These are phyloP conservation scores for Patellifolia procumbens DNA, from an alignment of 179 eudicot genomes.

Conservation along the genomic window DNA sequence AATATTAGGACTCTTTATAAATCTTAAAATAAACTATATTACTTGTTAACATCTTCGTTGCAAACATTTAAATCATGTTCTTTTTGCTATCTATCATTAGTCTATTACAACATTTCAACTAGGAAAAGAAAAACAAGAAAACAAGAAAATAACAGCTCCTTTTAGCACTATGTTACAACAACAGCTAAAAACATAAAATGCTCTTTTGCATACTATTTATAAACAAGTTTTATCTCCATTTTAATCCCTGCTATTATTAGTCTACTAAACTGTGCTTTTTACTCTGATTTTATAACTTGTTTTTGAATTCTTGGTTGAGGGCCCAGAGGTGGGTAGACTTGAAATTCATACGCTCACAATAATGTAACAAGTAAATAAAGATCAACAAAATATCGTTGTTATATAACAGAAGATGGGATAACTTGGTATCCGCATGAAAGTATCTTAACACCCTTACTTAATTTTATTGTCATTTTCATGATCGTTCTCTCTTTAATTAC, in stretches of 20 bases:
- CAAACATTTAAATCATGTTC: slow-evolving; percentile 11
- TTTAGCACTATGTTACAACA: not conserved
- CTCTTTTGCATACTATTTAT: not conserved
- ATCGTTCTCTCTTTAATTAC: too few relatives aligned
- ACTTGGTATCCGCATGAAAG: too few relatives aligned
- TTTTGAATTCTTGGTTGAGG: not conserved
- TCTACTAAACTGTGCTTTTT: not conserved
- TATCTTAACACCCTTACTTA: too few relatives aligned
- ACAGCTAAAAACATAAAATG: not conserved
- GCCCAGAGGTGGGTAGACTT: not conserved
- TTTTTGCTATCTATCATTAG: slow-evolving; percentile 10
- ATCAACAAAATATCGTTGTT: too few relatives aligned
- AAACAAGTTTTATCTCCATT: not conserved
- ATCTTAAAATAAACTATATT: not conserved
- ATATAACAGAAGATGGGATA: too few relatives aligned
- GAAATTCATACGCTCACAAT: too few relatives aligned
- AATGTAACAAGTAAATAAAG: too few relatives aligned
- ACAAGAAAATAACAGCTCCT: not conserved
- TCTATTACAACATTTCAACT: not conserved
- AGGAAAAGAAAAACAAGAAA: not conserved
- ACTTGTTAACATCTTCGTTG: not conserved
- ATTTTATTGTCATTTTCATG: too few relatives aligned
- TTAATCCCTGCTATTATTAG: not conserved
- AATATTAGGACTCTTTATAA: not conserved
- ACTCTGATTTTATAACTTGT: not conserved